Conservation (phyloP, 495 filamentous ascomycete genomes). For the Rusavskia elegans region DNA sequence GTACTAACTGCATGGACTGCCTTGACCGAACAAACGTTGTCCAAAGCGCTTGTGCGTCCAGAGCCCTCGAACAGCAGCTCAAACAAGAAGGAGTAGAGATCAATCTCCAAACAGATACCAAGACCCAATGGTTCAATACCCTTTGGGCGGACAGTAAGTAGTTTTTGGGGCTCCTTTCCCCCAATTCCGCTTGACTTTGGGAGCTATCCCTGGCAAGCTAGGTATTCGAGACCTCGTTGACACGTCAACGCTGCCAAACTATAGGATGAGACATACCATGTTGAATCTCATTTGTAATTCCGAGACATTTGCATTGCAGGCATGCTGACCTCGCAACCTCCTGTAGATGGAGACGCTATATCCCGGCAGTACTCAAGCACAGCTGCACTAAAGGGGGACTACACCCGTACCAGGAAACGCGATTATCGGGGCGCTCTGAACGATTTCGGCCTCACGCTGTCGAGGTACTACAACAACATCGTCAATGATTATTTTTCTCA, state of each 20-base stretch:
- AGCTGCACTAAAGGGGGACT: constrained; percentile 88
- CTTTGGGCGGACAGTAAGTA: constrained; percentile 68
- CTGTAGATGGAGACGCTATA: constrained; percentile 40
- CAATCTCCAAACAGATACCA: constrained; percentile 48
- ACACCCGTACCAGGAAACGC: constrained; percentile 76
- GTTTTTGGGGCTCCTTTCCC: too few relatives aligned
- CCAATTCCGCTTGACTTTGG: too few relatives aligned
- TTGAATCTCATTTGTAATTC: too few relatives aligned
- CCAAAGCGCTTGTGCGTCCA: constrained; percentile 68
- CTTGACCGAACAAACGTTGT: constrained; percentile 88
- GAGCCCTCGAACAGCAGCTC: constrained; percentile 61
- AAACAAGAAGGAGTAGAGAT: constrained; percentile 58
- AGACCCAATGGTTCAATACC: constrained; percentile 80
- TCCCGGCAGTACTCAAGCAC: constrained; percentile 66
- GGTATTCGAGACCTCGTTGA: too few relatives aligned
- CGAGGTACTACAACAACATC: constrained; percentile 57
- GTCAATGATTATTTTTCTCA: constrained; percentile 95
- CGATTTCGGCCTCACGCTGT: constrained; percentile 80
- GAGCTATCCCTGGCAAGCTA: too few relatives aligned
- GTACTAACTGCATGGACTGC: constrained; percentile 97
- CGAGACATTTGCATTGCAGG: too few relatives aligned
- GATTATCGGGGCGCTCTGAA: constrained; percentile 83
- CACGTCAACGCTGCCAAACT: too few relatives aligned
- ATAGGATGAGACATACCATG: too few relatives aligned
- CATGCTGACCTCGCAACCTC: too few relatives aligned